Evolutionary conservation across 495 filamentous ascomycete species (phyloP), one percentile per base, ranked within the genome.

Genomic region (Xylaria venustula): DNA sequence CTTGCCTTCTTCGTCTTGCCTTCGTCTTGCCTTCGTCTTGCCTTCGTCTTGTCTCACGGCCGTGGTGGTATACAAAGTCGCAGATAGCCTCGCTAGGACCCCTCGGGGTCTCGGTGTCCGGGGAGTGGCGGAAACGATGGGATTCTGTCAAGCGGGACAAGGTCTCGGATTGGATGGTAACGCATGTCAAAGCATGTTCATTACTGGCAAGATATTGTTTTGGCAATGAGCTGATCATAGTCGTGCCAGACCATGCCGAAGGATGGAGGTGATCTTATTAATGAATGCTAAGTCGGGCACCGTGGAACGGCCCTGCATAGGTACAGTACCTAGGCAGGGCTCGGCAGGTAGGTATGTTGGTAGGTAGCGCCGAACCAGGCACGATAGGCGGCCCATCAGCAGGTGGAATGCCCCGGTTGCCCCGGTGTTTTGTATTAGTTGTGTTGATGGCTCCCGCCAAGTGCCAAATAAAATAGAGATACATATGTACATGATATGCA

Each of bases 281-380:
- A 53, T 17, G 17, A 53, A n/a, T n/a, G n/a, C n/a, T 23, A 11
- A 36, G 34, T 22, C 50, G 34, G 20, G 32, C 50, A 53, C 30
- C 37, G 3, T 40, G 7, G 37, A 7, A 40, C 6, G 37, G 37
- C 37, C 14, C 37, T 42, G 36, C n/a, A 52, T 36, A 37, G 20
- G 15, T 5, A 14, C 12, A 14, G 15, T 41, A n/a, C 19, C 30
- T 52, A 32, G 49, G 30, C 11, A 34, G 11, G 30, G 30, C 11
- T n/a, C n/a, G n/a, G n/a, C n/a, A n/a, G n/a, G n/a, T n/a, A n/a
- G n/a, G n/a, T n/a, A n/a, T n/a, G n/a, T n/a, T n/a, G n/a, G n/a
- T n/a, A n/a, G n/a, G n/a, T n/a, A n/a, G 11, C 50, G 50, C 50
- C 50, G 50, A 53, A 40, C 49, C 49, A 23, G 28, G 32, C 34